phyloP scores from a whole-genome alignment of 352 stramenopile genomes.

The Phytophthora colocasiae region DNA sequence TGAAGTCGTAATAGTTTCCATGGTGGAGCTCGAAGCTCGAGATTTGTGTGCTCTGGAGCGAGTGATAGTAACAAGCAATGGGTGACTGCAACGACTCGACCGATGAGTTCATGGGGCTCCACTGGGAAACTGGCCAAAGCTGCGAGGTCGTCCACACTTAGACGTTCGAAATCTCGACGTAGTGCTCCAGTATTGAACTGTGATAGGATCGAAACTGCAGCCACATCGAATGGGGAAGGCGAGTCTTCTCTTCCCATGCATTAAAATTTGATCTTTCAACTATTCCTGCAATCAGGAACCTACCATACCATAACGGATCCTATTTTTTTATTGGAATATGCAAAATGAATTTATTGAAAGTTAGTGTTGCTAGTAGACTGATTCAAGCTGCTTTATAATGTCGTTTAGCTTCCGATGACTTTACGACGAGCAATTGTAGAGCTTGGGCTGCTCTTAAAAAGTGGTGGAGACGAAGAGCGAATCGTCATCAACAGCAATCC shows the following conservation, averaged over 20 bases:
- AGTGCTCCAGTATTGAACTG: slow-evolving; percentile 31
- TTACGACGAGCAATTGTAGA: slow-evolving; percentile 12
- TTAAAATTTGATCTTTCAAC: slow-evolving; percentile 6
- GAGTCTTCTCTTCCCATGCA: slow-evolving; percentile 34
- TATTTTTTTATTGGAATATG: background rate
- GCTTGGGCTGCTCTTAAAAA: slow-evolving; percentile 33
- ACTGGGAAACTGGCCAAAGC: slow-evolving; percentile 48
- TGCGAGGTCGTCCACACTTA: slow-evolving; percentile 52
- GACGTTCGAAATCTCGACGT: slow-evolving; percentile 28
- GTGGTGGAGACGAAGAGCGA: slow-evolving; percentile 66
- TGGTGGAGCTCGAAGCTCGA: slow-evolving; percentile 37
- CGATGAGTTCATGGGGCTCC: slow-evolving; percentile 53
- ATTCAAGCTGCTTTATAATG: too few species aligned
- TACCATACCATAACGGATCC: slow-evolving; percentile 17
- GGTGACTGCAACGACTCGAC: slow-evolving; percentile 40
- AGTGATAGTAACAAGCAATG: slow-evolving; percentile 60
- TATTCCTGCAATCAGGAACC: slow-evolving; percentile 9
- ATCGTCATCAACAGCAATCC: slow-evolving; percentile 55
- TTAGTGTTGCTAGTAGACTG: slow-evolving; percentile 4
- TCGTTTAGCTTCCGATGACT: slow-evolving; percentile 34
- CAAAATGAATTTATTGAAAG: slow-evolving; percentile 2
- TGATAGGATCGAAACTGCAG: slow-evolving; percentile 1
- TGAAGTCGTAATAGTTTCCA: slow-evolving; percentile 69
- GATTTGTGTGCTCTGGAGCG: slow-evolving; percentile 26
- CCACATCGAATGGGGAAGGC: background rate